A percentile compares a stretch with the other conserved stretches of the same genome.
Conservation (phyloP, 176 grass and related monocot genomes). For the Puya raimondii region DNA sequence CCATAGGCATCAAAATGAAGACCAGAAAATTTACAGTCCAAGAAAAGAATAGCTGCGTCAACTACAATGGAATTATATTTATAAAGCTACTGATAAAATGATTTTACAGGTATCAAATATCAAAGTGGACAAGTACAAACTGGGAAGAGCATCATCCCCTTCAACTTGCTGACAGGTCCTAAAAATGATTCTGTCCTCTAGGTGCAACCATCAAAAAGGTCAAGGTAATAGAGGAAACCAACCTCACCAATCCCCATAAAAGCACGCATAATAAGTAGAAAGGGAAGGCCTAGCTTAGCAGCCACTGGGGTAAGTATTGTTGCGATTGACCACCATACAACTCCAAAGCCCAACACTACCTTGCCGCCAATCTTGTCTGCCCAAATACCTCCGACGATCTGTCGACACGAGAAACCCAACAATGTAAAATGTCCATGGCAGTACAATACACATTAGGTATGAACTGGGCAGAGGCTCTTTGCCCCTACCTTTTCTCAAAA, state of each 20-base stretch:
- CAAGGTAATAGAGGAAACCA: slow-evolving; percentile 26
- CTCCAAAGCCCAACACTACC: slow-evolving; percentile 77
- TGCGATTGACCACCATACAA: slow-evolving; percentile 94
- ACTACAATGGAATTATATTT: no score
- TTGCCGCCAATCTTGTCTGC: slow-evolving; percentile 88
- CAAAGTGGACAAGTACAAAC: no score
- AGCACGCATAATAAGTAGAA: slow-evolving; percentile 67
- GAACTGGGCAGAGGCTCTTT: not conserved
- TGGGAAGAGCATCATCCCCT: no score
- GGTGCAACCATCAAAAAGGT: not conserved
- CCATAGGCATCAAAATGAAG: not conserved
- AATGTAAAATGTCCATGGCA: not conserved
- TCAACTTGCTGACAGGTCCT: no score
- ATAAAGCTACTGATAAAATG: no score
- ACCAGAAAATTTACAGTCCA: not conserved
- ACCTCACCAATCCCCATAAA: slow-evolving; percentile 99
- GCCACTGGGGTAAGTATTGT: slow-evolving; percentile 85
- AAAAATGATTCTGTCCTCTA: no score
- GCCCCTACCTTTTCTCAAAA: no score
- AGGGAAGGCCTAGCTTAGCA: slow-evolving; percentile 84
- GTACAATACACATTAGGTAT: not conserved
- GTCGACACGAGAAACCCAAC: slow-evolving; percentile 12
- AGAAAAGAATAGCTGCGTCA: not conserved
- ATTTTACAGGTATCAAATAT: no score
- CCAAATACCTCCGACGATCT: slow-evolving; percentile 97